These are phyloP conservation scores for Macrolepiota dolichaula DNA, from an alignment of 768 basidiomycete genomes.

Conservation along the genomic window DNA sequence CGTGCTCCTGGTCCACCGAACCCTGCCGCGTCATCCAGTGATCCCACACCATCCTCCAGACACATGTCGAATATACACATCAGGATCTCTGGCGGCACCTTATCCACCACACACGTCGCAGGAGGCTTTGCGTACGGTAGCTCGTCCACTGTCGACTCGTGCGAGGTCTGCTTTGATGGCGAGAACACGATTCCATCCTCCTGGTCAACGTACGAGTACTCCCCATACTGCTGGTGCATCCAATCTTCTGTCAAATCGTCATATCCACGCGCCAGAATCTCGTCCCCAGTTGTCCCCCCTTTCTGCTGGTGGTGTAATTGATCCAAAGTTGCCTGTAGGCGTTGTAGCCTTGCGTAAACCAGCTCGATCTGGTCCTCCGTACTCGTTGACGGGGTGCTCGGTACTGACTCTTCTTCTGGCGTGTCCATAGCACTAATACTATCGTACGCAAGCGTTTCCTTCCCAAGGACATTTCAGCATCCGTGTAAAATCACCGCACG, in stretches of 20 bases:
- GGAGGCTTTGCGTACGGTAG: background rate
- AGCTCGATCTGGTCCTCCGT: background rate
- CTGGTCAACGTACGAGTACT: background rate
- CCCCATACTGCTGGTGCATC: background rate
- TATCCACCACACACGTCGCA: background rate
- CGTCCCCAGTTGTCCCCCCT: background rate
- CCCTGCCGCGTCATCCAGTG: conserved; percentile 6
- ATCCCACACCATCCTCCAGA: background rate
- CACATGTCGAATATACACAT: conserved; percentile 9
- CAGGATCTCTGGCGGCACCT: conserved; percentile 6
- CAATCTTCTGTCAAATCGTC: background rate
- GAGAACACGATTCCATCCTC: background rate
- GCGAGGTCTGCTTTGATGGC: background rate
- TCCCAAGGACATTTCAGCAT: background rate
- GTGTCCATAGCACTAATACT: background rate
- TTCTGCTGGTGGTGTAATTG: background rate
- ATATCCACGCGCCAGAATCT: background rate
- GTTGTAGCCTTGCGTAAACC: background rate
- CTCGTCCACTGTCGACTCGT: background rate
- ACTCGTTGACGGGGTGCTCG: background rate
- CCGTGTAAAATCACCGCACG: background rate
- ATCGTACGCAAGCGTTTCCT: conserved; percentile 4
- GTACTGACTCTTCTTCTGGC: conserved; percentile 2
- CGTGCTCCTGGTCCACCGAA: background rate
- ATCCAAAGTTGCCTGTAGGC: background rate